Conservation (phyloP, 805 yeast genomes). For the Saccharomycopsis sp. region DNA sequence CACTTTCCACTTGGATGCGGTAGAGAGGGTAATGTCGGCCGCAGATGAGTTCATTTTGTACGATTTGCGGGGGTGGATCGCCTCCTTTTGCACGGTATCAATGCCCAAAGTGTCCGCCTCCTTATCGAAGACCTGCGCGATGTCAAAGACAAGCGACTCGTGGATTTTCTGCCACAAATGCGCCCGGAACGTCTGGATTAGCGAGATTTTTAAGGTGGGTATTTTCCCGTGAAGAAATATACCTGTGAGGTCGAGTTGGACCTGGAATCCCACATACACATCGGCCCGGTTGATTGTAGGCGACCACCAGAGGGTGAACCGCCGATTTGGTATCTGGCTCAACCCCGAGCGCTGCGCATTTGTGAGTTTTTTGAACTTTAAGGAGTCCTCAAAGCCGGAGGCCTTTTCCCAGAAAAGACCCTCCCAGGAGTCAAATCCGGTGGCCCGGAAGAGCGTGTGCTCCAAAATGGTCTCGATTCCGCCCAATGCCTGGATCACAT, state of each 20-base stretch:
- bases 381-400: slow-evolving; percentile 92
- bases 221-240: slow-evolving; percentile 96
- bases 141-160: slow-evolving; percentile 87
- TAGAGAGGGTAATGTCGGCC: slow-evolving; percentile 78
- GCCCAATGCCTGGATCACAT: slow-evolving; percentile 94
- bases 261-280: slow-evolving; percentile 95
- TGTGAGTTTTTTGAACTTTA: slow-evolving; percentile 89
- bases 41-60: slow-evolving; percentile 95
- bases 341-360: slow-evolving; percentile 97
- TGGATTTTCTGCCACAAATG: slow-evolving; percentile 99
- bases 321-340: slow-evolving; percentile 94
- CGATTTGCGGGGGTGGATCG: slow-evolving; percentile 95
- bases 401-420: slow-evolving; percentile 98
- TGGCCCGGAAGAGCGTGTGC: slow-evolving; percentile 91
- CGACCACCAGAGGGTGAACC: slow-evolving; percentile 99
- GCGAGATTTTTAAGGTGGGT: slow-evolving; percentile 91
- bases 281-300: slow-evolving; percentile 98
- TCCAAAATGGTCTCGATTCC: slow-evolving; percentile 95
- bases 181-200: slow-evolving; percentile 94
- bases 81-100: slow-evolving; percentile 80
- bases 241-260: slow-evolving; percentile 93
- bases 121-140: slow-evolving; percentile 85
- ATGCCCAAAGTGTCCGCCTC: slow-evolving; percentile 79
- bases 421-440: slow-evolving; percentile 98
- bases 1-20: slow-evolving; percentile 77